Percentiles rank a stretch among this genome's conserved stretches.
phyloP scores from a whole-genome alignment of 2,329 filamentous ascomycete genomes.

The Iodosphaeria phyllophila region DNA sequence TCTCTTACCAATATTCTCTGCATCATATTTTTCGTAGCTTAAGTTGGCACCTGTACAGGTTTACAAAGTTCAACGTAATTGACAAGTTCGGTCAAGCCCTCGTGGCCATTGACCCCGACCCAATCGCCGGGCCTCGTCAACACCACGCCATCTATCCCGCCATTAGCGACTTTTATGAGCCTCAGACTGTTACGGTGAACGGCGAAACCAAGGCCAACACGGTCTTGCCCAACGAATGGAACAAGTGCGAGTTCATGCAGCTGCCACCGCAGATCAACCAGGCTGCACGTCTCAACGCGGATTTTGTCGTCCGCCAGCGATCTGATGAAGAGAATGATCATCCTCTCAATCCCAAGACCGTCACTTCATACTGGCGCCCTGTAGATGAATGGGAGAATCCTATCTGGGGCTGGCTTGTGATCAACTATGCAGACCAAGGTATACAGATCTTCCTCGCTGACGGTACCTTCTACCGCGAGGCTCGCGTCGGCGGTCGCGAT shows the following conservation, averaged over 20 bases:
- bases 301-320: constrained; percentile 12
- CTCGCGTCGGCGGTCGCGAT: constrained; percentile 15
- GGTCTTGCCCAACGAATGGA: constrained; percentile 5
- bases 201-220: constrained; percentile 8
- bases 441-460: constrained; percentile 21
- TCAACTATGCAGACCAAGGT: constrained; percentile 20
- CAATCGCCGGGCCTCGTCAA: no score
- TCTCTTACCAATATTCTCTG: background rate
- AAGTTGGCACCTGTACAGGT: background rate
- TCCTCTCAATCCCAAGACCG: background rate
- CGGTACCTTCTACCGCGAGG: constrained; percentile 22
- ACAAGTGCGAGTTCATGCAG: constrained; percentile 18
- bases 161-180: constrained; percentile 16
- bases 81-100: constrained; percentile 29
- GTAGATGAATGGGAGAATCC: constrained; percentile 18
- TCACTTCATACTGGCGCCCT: constrained; percentile 5
- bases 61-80: constrained; percentile 22
- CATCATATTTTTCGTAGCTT: constrained; percentile 1
- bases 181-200: constrained; percentile 7
- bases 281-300: constrained; percentile 15
- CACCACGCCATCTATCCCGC: constrained; percentile 11
- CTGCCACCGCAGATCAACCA: constrained; percentile 23
- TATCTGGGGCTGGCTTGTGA: constrained; percentile 22
- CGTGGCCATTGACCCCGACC: constrained; percentile 12
- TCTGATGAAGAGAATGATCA: background rate